A percentile compares a stretch with the other conserved stretches of the same genome.
Evolutionary conservation across 148 eudicot species (phyloP).

Genomic region (Rheum nobile): DNA sequence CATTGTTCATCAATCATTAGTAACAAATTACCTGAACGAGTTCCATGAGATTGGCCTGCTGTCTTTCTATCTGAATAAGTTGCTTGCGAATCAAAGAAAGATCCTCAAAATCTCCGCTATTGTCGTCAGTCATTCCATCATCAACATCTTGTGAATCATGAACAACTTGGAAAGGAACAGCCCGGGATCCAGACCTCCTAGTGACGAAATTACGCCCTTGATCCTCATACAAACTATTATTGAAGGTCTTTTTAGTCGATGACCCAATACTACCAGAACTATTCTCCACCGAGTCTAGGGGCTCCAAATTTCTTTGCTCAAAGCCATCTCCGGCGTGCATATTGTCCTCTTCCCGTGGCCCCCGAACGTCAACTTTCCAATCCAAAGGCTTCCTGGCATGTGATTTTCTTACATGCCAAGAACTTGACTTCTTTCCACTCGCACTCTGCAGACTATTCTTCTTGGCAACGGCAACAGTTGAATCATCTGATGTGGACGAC

Average conservation of each 20-base stretch:
- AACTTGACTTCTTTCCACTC: constrained; percentile 10
- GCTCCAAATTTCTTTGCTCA: constrained; percentile 1
- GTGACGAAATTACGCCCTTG: constrained; percentile 16
- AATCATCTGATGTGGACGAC: constrained; percentile 22
- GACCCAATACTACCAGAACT: constrained; percentile 11
- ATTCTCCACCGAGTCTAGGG: neutral
- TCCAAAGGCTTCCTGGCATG: constrained; percentile 9
- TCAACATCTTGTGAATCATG: constrained; percentile 6
- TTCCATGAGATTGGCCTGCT: constrained; percentile 46
- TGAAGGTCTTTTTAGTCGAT: constrained; percentile 18
- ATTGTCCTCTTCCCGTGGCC: constrained; percentile 10
- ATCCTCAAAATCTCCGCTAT: constrained; percentile 37
- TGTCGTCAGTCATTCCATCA: constrained; percentile 11
- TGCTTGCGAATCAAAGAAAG: constrained; percentile 47
- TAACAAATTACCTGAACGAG: constrained; percentile 50
- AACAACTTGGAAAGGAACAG: constrained; percentile 33
- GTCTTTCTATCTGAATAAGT: constrained; percentile 70
- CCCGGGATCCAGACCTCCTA: constrained; percentile 31
- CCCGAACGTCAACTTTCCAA: constrained; percentile 28
- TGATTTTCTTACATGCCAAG: neutral
- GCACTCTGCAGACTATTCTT: neutral
- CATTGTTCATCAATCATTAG: neutral
- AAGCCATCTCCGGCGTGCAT: neutral
- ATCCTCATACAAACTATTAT: constrained; percentile 16
- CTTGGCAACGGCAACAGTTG: constrained; percentile 19